A percentile compares a stretch with the other conserved stretches of the same genome.
These are phyloP conservation scores for Trichoderma koningii DNA, from an alignment of 2,329 filamentous ascomycete species.

Conservation along the genomic window DNA sequence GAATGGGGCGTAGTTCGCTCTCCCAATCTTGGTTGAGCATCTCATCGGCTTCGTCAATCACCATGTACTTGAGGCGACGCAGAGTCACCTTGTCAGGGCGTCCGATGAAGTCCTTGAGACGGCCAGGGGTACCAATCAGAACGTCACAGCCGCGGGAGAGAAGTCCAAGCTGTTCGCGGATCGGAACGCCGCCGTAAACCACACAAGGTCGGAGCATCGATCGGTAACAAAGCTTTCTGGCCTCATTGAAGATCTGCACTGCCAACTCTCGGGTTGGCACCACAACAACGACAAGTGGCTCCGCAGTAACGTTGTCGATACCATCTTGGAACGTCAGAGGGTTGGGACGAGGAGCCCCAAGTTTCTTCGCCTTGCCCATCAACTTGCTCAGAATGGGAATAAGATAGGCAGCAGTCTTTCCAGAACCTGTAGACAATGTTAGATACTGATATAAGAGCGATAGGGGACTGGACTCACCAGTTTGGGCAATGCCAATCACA, in stretches of 20 bases:
- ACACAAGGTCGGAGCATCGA: constrained; percentile 93
- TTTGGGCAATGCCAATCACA: constrained; percentile 87
- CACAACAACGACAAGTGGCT: constrained; percentile 85
- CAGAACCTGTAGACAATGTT: constrained; percentile 66
- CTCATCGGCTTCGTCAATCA: constrained; percentile 96
- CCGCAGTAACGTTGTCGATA: constrained; percentile 62
- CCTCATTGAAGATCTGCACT: constrained; percentile 93
- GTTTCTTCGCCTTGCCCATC: constrained; percentile 93
- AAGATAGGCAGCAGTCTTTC: constrained; percentile 92
- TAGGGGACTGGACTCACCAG: constrained; percentile 58
- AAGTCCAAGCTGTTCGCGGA: constrained; percentile 69
- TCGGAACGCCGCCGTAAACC: constrained; percentile 79
- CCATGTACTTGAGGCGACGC: constrained; percentile 72
- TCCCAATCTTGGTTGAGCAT: constrained; percentile 81
- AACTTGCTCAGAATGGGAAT: constrained; percentile 86
- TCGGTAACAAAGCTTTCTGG: constrained; percentile 88
- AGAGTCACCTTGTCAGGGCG: constrained; percentile 69
- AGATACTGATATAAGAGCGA: not conserved
- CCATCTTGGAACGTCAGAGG: constrained; percentile 56
- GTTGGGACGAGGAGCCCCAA: constrained; percentile 76
- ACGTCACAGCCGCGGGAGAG: constrained; percentile 85
- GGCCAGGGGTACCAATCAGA: constrained; percentile 83
- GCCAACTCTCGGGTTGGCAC: constrained; percentile 87
- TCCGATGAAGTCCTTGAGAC: constrained; percentile 80
- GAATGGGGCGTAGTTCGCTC: constrained; percentile 71